A percentile compares a stretch with the other conserved stretches of the same genome.
Evolutionary conservation across 2,329 filamentous ascomycete genomes (phyloP).

Genomic region (Neofusicoccum parvum): DNA sequence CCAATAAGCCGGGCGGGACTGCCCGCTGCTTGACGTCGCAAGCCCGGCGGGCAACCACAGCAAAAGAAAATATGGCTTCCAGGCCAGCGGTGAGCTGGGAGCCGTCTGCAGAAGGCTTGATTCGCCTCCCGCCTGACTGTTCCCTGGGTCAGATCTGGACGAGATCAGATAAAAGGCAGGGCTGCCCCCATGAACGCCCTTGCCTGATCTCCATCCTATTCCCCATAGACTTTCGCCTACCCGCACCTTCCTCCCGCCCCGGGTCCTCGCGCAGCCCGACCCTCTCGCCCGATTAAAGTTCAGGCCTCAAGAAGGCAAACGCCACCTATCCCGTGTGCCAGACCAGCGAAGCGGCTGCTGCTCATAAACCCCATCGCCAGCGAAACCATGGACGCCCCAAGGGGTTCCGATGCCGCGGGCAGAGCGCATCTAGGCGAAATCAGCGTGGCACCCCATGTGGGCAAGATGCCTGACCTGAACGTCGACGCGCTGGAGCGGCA

Average conservation of each 20-base stretch:
- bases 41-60: not conserved
- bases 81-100: not conserved
- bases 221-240: not conserved
- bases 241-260: not conserved
- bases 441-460: not conserved
- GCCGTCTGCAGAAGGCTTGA: not conserved
- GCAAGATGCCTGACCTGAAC: not conserved
- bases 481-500: not conserved
- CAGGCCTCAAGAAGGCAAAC: not conserved
- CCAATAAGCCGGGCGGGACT: not conserved
- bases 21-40: not conserved
- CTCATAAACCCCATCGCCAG: not conserved
- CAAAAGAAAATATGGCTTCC: not conserved
- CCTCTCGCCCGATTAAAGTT: not conserved
- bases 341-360: not conserved
- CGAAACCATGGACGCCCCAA: not conserved
- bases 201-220: not conserved
- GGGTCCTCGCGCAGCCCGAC: not conserved
- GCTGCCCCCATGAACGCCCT: not conserved
- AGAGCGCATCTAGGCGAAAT: not conserved
- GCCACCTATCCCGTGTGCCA: not conserved
- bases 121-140: not conserved
- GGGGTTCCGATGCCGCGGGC: not conserved
- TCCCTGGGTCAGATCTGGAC: not conserved
- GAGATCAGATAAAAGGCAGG: not conserved